Conservation (phyloP, 345 rosid species). For the Lagerstroemia speciosa region DNA sequence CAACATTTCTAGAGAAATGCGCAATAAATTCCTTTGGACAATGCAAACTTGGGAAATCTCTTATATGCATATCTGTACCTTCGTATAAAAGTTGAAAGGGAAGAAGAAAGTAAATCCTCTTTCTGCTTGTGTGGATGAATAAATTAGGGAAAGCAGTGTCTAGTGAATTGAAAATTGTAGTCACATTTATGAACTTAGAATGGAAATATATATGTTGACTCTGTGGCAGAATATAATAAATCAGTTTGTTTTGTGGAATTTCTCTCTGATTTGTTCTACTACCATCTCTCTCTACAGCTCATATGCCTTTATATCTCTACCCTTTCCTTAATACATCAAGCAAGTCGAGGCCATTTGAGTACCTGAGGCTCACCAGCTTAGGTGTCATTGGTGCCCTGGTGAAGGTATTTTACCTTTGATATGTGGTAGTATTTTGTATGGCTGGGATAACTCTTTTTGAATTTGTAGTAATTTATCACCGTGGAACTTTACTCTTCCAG, state of each 20-base stretch:
- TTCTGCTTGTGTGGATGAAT: background rate
- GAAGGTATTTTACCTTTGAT: conserved; percentile 41
- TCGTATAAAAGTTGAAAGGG: background rate
- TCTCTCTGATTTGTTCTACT: background rate
- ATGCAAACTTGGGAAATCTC: background rate
- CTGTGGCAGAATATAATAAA: background rate
- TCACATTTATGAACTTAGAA: background rate
- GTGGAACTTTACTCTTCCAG: conserved; percentile 24
- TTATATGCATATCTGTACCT: background rate
- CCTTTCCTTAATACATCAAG: conserved; percentile 96
- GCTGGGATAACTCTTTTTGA: background rate
- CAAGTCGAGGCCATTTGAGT: conserved; percentile 96
- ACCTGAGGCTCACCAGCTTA: conserved; percentile 90
- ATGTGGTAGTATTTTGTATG: background rate
- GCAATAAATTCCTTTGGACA: background rate
- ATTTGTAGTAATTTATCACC: background rate
- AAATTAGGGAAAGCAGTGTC: background rate
- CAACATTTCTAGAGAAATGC: background rate
- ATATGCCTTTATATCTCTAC: conserved; percentile 85
- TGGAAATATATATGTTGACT: background rate
- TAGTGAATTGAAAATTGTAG: background rate
- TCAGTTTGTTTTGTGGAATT: background rate
- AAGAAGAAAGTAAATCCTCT: background rate
- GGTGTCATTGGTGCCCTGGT: conserved; percentile 99
- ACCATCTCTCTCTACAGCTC: conserved; percentile 53